A percentile compares a stretch with the other conserved stretches of the same genome.
Evolutionary conservation across 495 filamentous ascomycete genomes (phyloP).

Genomic region (Tuber magnatum): DNA sequence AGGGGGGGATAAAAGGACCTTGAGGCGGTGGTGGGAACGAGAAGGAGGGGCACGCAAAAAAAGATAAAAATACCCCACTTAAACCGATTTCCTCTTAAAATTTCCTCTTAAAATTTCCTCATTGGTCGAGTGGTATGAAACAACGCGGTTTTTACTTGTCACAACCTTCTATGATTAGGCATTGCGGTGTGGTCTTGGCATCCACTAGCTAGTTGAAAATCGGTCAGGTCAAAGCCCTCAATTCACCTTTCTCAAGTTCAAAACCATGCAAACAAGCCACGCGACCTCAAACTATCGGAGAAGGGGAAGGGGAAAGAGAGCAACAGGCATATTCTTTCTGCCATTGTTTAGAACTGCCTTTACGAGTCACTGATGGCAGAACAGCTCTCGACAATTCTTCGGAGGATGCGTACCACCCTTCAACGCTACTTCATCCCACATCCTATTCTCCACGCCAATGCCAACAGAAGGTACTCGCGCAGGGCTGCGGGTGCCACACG

Average conservation of each 20-base stretch:
- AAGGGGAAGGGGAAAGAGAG: not conserved
- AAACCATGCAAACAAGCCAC: not conserved
- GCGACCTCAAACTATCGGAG: not conserved
- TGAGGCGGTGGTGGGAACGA: conserved; percentile 22
- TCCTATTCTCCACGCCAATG: not conserved
- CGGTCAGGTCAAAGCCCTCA: not conserved
- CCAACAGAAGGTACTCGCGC: not conserved
- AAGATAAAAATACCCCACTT: conserved; percentile 40
- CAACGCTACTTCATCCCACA: not conserved
- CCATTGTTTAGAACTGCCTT: not conserved
- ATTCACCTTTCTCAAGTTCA: not conserved
- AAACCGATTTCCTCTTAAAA: conserved; percentile 20
- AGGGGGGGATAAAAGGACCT: conserved; percentile 35
- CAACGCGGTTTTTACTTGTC: conserved; percentile 17
- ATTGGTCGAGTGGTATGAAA: conserved; percentile 20
- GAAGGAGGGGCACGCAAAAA: conserved; percentile 37
- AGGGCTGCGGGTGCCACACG: not conserved
- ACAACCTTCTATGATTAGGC: not conserved
- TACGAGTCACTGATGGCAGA: not conserved
- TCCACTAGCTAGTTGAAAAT: not conserved
- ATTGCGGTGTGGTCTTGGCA: not conserved
- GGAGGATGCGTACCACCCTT: not conserved
- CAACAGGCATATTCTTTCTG: not conserved
- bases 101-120: conserved; percentile 18
- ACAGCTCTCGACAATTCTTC: not conserved